Conservation (phyloP, 164 flowering plant genomes). For the Tetracentron sinense region DNA sequence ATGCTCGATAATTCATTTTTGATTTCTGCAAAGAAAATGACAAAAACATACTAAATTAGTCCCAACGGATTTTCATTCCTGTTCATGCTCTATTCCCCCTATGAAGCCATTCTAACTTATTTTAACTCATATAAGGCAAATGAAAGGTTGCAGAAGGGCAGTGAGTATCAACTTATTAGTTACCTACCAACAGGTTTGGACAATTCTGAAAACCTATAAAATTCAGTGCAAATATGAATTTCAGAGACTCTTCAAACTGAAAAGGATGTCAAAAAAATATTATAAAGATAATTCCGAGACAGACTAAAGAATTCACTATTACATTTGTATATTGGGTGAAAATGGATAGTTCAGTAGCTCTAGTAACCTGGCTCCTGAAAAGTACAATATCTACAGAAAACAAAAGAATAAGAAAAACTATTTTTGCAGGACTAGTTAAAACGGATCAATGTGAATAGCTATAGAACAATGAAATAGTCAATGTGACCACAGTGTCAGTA, state of each 20-base stretch:
- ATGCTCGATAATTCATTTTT: conserved; percentile 96
- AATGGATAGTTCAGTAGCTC: neutral
- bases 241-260: neutral
- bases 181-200: neutral
- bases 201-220: neutral
- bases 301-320: neutral
- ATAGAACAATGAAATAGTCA: neutral
- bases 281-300: neutral
- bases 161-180: neutral
- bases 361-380: neutral
- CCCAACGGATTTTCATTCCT: neutral
- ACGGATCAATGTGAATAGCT: neutral
- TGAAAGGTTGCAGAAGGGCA: neutral
- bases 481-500: neutral
- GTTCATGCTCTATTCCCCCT: neutral
- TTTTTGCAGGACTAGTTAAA: neutral
- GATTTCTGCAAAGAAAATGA: conserved; percentile 51
- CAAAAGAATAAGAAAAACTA: neutral
- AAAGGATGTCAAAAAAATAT: neutral
- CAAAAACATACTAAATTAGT: neutral
- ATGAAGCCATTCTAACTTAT: neutral
- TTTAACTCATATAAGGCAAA: neutral
- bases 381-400: neutral
- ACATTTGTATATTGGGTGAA: neutral
- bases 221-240: neutral